Evolutionary conservation across 1,284 basidiomycete species (phyloP), one percentile per base, ranked within the genome.

Genomic region (Afroboletus lepidellus): DNA sequence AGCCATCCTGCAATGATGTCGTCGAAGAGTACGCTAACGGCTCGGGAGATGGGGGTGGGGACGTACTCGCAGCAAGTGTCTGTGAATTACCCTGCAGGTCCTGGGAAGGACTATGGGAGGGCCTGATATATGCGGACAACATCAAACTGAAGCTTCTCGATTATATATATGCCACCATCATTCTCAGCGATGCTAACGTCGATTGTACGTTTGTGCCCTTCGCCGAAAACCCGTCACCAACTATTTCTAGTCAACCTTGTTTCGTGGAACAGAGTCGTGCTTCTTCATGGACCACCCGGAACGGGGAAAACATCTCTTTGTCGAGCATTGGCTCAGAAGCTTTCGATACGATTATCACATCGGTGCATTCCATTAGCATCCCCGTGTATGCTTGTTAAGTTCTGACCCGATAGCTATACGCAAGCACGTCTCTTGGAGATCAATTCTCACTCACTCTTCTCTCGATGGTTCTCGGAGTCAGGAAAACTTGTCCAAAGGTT

Each of bases 301-400:
- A 99, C 97, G 0, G 97, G 97, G 18, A 99, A 99, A 73, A 99
- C 97, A 0, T 94, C 91, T 1, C 76, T 99, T 2, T 98, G 95
- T 69, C 84, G 93, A 45, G 95, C 95, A 13, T 77, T 99, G 7
- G 94, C 96, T 0, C 97, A 99, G 60, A 99, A 99, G 65, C 79
- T 99, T 3, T 86, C 94, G 0, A 94, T 99, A 55, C 84, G 96
- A 16, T 76, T 99, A 3, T 90, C 90, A 1, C 81, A 89, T 60
- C 78, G 88, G 89, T 92, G 53, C 46, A 77, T 65, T 9, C 18
- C 30, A 39, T 44, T 1, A 9, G 41, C 24, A 8, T 12, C 5
- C 33, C 23, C 11, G 11, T 21, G 34, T 41, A 46, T 16, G 27
- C 25, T 25, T 25, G 29, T 38, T 46, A 34, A 64, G 6, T 18